Evolutionary conservation across 176 grass and related monocot genomes (phyloP).

Genomic region (Aegilops bicornis): DNA sequence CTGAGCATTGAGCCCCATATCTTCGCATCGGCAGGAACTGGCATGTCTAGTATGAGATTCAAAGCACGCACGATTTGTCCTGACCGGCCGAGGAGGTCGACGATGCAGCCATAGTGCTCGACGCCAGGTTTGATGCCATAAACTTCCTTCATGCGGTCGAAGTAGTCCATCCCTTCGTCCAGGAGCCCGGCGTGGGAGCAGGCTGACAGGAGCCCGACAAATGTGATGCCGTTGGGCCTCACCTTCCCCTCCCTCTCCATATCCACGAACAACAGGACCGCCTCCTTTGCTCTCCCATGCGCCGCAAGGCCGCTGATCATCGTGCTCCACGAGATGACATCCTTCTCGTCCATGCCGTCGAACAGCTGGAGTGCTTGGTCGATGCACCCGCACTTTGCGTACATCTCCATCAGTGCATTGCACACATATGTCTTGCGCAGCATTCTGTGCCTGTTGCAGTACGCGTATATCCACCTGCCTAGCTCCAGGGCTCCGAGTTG

Average conservation of each 20-base stretch:
- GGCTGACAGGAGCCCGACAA: conserved; percentile 54
- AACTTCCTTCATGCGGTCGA: conserved; percentile 37
- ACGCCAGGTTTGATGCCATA: conserved; percentile 43
- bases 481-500: conserved; percentile 61
- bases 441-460: conserved; percentile 47
- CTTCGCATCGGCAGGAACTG: conserved; percentile 34
- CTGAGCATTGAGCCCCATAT: conserved; percentile 76
- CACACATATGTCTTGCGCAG: conserved; percentile 38
- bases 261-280: conserved; percentile 37
- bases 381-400: conserved; percentile 63
- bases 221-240: conserved; percentile 53
- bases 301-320: conserved; percentile 42
- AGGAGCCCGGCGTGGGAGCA: conserved; percentile 64
- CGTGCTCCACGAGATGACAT: conserved; percentile 74
- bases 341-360: conserved; percentile 36
- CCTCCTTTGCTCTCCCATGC: conserved; percentile 48
- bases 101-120: conserved; percentile 61
- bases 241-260: conserved; percentile 49
- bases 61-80: conserved; percentile 33
- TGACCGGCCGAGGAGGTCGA: conserved; percentile 52
- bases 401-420: conserved; percentile 73
- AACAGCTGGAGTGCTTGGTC: conserved; percentile 52
- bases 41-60: conserved; percentile 35
- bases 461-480: conserved; percentile 61
- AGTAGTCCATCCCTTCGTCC: conserved; percentile 47